phyloP scores from a whole-genome alignment of 768 basidiomycete species.

The Daedaleopsis nitida region DNA sequence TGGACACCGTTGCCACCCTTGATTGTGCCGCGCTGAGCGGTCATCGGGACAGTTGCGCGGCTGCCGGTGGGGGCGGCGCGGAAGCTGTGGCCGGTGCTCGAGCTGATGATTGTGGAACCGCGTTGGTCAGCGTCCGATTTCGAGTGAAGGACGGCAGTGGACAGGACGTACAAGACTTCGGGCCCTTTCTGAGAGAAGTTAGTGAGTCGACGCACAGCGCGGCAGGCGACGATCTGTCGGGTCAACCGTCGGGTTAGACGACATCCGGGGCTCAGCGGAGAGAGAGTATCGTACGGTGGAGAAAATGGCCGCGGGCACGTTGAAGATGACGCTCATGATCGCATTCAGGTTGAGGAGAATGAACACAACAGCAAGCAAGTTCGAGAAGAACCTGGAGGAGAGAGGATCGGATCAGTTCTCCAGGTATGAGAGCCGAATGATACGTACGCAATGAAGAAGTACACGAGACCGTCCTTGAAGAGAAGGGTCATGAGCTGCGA shows the following conservation, averaged over 20 bases:
- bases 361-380: conserved; percentile 49
- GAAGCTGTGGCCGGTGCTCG: conserved; percentile 48
- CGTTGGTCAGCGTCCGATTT: not conserved
- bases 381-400: conserved; percentile 40
- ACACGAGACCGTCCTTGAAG: conserved; percentile 74
- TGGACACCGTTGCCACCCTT: conserved; percentile 52
- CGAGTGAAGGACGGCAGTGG: not conserved
- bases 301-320: conserved; percentile 71
- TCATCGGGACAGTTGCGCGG: conserved; percentile 22
- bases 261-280: too few species aligned
- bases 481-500: conserved; percentile 60
- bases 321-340: conserved; percentile 74
- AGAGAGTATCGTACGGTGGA: conserved; percentile 51
- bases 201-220: conserved; percentile 64
- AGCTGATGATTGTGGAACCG: conserved; percentile 1
- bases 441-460: conserved; percentile 72
- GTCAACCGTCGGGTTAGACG: too few species aligned
- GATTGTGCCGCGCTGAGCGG: conserved; percentile 25
- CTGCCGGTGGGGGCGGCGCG: conserved; percentile 47
- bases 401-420: not conserved
- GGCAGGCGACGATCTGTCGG: conserved; percentile 60
- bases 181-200: conserved; percentile 53
- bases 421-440: not conserved
- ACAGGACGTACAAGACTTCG: conserved; percentile 53
- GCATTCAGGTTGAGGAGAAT: conserved; percentile 68